A percentile compares a stretch with the other conserved stretches of the same genome.
Conservation (phyloP, 306 rosid species). For the Lablab purpureus region DNA sequence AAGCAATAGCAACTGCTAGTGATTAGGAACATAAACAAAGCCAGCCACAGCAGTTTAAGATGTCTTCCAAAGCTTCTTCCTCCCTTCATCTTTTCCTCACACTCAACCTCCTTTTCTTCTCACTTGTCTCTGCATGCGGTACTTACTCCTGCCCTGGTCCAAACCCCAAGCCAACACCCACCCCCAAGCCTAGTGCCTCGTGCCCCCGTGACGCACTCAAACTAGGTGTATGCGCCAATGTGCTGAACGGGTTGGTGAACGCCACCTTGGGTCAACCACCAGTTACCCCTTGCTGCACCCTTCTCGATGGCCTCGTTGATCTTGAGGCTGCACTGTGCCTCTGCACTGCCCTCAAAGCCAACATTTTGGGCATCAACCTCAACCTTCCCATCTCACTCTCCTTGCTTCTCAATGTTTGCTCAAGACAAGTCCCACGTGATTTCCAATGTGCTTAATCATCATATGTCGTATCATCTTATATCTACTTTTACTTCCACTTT, state of each 20-base stretch:
- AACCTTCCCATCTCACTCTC: constrained; percentile 73
- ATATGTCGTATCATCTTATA: background rate
- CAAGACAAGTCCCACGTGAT: constrained; percentile 47
- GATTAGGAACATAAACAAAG: background rate
- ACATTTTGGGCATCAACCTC: constrained; percentile 71
- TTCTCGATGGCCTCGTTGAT: constrained; percentile 72
- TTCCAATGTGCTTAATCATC: constrained; percentile 64
- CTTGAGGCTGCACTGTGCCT: constrained; percentile 85
- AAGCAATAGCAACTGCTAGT: background rate
- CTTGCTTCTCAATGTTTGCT: constrained; percentile 84
- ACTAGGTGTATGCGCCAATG: constrained; percentile 70
- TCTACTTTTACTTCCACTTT: background rate
- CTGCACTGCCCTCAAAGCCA: constrained; percentile 83
- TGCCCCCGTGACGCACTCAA: constrained; percentile 82
- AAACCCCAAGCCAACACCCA: constrained; percentile 25
- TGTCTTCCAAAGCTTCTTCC: constrained; percentile 68
- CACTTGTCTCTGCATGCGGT: constrained; percentile 65
- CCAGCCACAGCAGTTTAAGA: background rate
- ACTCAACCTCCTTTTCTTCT: constrained; percentile 73
- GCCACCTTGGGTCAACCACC: constrained; percentile 68
- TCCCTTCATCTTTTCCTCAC: constrained; percentile 66
- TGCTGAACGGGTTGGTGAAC: constrained; percentile 65
- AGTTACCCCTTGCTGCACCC: constrained; percentile 69
- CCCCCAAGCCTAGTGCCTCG: background rate
- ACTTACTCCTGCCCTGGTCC: constrained; percentile 48